Percentiles rank a stretch among this genome's conserved stretches.
phyloP scores from a whole-genome alignment of 2,329 filamentous ascomycete genomes.

The Colletotrichum spaethianum region DNA sequence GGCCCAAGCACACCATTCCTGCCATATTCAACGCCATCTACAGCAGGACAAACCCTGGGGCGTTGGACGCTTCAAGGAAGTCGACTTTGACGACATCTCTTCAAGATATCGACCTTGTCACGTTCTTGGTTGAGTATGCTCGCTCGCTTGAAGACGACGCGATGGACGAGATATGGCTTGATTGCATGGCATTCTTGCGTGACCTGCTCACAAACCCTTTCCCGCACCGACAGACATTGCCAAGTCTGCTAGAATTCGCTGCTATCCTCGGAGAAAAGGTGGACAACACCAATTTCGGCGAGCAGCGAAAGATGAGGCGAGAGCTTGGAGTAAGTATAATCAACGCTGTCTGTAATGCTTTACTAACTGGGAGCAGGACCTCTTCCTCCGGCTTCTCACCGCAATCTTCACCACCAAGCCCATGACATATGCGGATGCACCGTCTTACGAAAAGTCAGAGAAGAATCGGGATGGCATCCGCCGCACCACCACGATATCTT shows the following conservation, averaged over 20 bases:
- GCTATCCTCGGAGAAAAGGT: constrained; percentile 94
- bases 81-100: constrained; percentile 91
- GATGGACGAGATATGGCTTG: constrained; percentile 97
- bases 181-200: constrained; percentile 91
- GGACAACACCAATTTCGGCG: constrained; percentile 97
- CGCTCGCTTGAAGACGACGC: constrained; percentile 94
- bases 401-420: constrained; percentile 95
- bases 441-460: constrained; percentile 55
- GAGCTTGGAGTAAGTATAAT: constrained; percentile 81
- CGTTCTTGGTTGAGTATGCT: constrained; percentile 92
- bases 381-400: constrained; percentile 88
- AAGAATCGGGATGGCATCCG: constrained; percentile 55
- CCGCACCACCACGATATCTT: constrained; percentile 51
- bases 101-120: constrained; percentile 85
- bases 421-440: constrained; percentile 75
- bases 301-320: constrained; percentile 91
- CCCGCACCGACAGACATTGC: constrained; percentile 91
- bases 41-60: constrained; percentile 88
- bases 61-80: constrained; percentile 83
- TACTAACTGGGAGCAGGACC: constrained; percentile 72
- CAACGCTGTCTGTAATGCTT: not conserved
- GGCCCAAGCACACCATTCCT: constrained; percentile 91
- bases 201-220: constrained; percentile 95
- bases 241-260: constrained; percentile 88
- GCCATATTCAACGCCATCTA: constrained; percentile 97